These are phyloP conservation scores for Quercus variabilis DNA, from an alignment of 306 rosid species.

Conservation along the genomic window DNA sequence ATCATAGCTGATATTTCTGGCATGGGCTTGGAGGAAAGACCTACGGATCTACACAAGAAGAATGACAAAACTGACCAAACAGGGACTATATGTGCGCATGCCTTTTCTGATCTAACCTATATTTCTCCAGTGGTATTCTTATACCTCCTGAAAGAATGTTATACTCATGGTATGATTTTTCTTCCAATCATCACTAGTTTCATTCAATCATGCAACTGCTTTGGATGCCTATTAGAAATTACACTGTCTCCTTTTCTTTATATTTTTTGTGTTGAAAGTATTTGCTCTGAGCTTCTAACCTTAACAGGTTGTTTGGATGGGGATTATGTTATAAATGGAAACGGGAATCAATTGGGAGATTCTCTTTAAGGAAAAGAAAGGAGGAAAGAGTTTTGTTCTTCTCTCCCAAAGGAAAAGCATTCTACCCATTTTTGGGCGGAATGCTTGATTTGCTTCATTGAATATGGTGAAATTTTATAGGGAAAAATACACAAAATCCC, in stretches of 20 bases:
- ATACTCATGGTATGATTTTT: slow-evolving; percentile 58
- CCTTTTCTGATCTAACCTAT: slow-evolving; percentile 58
- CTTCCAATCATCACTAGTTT: neutral
- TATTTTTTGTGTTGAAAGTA: neutral
- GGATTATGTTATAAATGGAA: neutral
- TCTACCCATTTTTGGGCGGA: neutral
- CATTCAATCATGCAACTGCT: neutral
- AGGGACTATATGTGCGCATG: slow-evolving; percentile 55
- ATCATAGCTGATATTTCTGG: neutral
- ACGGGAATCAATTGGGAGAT: neutral
- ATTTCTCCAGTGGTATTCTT: slow-evolving; percentile 79
- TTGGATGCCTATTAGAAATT: neutral
- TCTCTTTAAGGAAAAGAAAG: neutral
- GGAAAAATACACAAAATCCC: no score
- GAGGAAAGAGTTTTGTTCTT: neutral
- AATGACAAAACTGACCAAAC: slow-evolving; percentile 27
- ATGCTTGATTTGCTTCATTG: neutral
- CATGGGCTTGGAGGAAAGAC: slow-evolving; percentile 65
- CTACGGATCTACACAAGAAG: slow-evolving; percentile 10
- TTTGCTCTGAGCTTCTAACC: slow-evolving; percentile 1
- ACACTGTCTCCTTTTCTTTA: neutral
- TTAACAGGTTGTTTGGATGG: neutral
- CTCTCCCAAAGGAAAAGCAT: neutral
- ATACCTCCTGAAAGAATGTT: slow-evolving; percentile 77
- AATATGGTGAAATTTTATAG: neutral